Evolutionary conservation across 495 filamentous ascomycete species (phyloP).

Genomic region (Aspergillus nidulans): DNA sequence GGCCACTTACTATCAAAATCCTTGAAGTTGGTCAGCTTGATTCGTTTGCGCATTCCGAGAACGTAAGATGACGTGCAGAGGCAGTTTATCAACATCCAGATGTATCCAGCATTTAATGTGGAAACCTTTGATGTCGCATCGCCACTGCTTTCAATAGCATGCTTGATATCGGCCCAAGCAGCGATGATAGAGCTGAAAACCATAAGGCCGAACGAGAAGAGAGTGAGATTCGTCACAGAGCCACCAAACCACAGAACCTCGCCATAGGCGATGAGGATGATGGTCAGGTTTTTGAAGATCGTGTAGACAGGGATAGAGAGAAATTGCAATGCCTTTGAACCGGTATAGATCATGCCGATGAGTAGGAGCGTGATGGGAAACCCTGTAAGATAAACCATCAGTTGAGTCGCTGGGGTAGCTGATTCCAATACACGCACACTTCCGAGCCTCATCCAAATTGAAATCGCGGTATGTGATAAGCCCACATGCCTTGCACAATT

Average conservation of each 20-base stretch:
- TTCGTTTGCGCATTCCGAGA: constrained; percentile 93
- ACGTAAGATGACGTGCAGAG: constrained; percentile 90
- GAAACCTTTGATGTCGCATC: constrained; percentile 73
- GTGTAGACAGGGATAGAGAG: constrained; percentile 98
- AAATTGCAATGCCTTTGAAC: constrained; percentile 92
- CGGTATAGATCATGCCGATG: constrained; percentile 99
- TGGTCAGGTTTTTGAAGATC: constrained; percentile 99
- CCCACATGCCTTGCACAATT: constrained; percentile 74
- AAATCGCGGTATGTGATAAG: constrained; percentile 89
- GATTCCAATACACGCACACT: constrained; percentile 57
- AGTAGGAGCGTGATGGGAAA: constrained; percentile 96
- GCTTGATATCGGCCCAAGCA: constrained; percentile 96
- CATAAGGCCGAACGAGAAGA: constrained; percentile 97
- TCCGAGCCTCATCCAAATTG: constrained; percentile 81
- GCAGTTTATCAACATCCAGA: constrained; percentile 98
- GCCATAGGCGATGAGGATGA: constrained; percentile 97
- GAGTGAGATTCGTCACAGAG: constrained; percentile 77
- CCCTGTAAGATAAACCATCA: constrained; percentile 53
- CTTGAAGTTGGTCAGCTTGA: constrained; percentile 99
- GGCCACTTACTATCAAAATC: constrained; percentile 89
- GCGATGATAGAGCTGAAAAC: constrained; percentile 92
- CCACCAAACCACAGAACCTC: constrained; percentile 99
- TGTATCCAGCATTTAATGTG: constrained; percentile 91
- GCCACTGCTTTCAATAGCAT: constrained; percentile 59
- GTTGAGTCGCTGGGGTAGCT: background rate